phyloP scores from a whole-genome alignment of 2,329 filamentous ascomycete genomes.

The Calonectria pauciramosa region DNA sequence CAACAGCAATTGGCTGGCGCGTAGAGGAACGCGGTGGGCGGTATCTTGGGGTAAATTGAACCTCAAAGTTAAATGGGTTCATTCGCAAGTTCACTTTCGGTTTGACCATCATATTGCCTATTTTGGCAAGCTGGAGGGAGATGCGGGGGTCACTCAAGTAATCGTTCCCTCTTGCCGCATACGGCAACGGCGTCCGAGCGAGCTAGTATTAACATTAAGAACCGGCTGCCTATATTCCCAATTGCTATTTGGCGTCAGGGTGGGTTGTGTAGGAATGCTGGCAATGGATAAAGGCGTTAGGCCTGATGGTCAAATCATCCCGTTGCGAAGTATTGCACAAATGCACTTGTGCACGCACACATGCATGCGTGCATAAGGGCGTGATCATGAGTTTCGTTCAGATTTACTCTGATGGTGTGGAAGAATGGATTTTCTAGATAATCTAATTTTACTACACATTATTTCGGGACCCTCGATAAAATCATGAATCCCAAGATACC shows the following conservation, averaged over 20 bases:
- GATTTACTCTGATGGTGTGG: too few relatives aligned
- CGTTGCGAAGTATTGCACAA: background rate
- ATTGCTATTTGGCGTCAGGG: background rate
- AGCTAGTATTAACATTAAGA: background rate
- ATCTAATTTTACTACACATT: too few relatives aligned
- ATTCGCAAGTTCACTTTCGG: background rate
- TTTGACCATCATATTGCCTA: background rate
- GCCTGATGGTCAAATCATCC: background rate
- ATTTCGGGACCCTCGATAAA: too few relatives aligned
- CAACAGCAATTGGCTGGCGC: background rate
- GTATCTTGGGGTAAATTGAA: background rate
- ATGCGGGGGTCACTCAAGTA: background rate
- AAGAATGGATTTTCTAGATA: too few relatives aligned
- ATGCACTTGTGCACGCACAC: background rate
- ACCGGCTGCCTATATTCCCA: background rate
- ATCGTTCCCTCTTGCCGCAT: background rate
- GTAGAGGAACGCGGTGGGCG: background rate
- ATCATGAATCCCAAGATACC: too few relatives aligned
- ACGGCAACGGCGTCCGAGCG: conserved; percentile 4
- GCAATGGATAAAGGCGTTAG: background rate
- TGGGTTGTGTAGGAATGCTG: background rate
- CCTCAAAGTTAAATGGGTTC: background rate
- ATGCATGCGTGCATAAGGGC: too few relatives aligned
- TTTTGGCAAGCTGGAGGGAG: background rate
- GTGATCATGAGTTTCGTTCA: too few relatives aligned